Evolutionary conservation across 441 rosid species (phyloP).

Genomic region (Lagerstroemia fauriei): DNA sequence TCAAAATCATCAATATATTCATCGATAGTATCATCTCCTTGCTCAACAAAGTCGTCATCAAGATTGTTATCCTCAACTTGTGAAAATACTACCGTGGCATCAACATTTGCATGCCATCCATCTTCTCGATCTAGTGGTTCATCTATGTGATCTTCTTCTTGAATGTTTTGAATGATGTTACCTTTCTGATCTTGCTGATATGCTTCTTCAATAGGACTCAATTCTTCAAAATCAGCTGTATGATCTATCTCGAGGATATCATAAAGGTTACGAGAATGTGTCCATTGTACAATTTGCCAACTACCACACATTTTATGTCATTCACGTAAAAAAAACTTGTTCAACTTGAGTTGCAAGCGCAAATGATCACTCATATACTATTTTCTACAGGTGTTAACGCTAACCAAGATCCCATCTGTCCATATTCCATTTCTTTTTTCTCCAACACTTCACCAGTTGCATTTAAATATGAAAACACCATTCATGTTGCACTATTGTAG

Average conservation of each 20-base stretch:
- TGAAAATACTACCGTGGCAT: not conserved
- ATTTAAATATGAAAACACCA: not conserved
- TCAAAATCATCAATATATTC: not conserved
- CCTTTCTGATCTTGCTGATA: not conserved
- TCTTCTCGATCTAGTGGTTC: not conserved
- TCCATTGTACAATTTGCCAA: not conserved
- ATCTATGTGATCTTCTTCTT: not conserved
- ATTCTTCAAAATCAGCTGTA: not conserved
- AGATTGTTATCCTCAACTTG: not conserved
- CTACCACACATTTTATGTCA: not conserved
- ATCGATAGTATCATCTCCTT: not conserved
- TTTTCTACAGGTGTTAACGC: not conserved
- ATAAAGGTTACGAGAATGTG: not conserved
- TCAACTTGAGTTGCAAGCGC: not conserved
- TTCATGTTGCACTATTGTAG: not conserved
- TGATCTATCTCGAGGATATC: not conserved
- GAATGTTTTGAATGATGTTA: not conserved
- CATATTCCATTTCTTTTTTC: not conserved
- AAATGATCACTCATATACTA: not conserved
- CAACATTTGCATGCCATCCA: not conserved
- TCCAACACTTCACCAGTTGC: conserved; percentile 2
- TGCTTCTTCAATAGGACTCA: not conserved
- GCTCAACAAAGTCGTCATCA: not conserved
- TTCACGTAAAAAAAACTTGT: not conserved
- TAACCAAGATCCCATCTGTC: not conserved